Base-by-base conservation (phyloP, 2,329 filamentous ascomycete genomes). In the Arthrinium phaeospermum region DNA sequence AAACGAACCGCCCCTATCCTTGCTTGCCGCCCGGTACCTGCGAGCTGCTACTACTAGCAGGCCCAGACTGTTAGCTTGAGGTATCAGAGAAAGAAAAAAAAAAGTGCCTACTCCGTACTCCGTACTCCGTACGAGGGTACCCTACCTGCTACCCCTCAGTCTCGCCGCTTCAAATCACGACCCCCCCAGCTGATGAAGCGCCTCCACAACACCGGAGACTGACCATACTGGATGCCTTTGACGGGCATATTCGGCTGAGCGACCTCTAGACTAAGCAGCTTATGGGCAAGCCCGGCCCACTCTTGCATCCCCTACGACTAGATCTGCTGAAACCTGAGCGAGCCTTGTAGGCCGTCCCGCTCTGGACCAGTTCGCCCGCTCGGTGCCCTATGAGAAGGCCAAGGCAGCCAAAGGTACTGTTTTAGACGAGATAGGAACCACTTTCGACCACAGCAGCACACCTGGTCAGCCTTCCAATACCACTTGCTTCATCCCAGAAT, bases 171-270 rank as follows among this genome's bases (percentile, higher is more conserved):
- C 57, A 64, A 64, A 64, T 37, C 16, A 64, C 30, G 34, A 37
- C 57, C 57, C 53, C 45, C 57, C 57, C 57, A 34, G 34, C 57
- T 64, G 57, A 41, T 64, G 57, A 64, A 64, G 57, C 57, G 57
- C 57, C 57, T 64, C 57, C 57, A 64, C 57, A 37, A 41, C 57
- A 64, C 57, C 57, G 57, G 30, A 61, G 16, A 64, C 57, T 64
- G 57, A 19, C 57, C 57, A 64, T 64, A 37, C 57, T 57, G 53
- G 53, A 57, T 57, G 53, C 53, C 27, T 57, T 64, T 41, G 57
- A 64, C 57, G 57, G 57, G 57, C 57, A 41, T 64, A 64, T 64
- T 64, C 57, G 57, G 34, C 57, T 64, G 57, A 64, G 57, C 57
- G 22, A 24, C 57, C 57, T 64, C 22, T n/a, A 22, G 34, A n/a